Base-by-base conservation (phyloP, 2,329 filamentous ascomycete species). In the Arthrobotrys musiformis region DNA sequence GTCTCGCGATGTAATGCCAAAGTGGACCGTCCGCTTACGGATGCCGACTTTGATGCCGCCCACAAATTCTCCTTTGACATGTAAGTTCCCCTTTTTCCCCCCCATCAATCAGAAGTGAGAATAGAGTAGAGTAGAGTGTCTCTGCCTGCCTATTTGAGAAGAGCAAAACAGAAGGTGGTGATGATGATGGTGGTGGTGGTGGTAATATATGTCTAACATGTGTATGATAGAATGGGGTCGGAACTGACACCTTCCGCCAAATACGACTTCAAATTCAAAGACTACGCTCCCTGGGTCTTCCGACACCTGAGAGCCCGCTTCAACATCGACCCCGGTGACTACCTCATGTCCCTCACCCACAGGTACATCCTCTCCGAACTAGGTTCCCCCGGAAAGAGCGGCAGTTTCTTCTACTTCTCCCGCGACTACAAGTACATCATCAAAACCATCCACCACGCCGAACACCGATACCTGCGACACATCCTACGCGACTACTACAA, bases 251-350 rank as follows among this genome's bases (percentile, higher is more conserved):
- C 95, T 22, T 97, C 94, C 78, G 94, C 95, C 80, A 98, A 99
- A 85, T 99, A 99, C 86, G 95, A 99, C 85, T 99, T 99, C 90
- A 99, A 99, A 85, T 99, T 99, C 88, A 99, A 99, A 86, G 95
- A 99, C 85, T 99, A 99, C 84, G 94, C 94, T n/a, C 95, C 95
- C 70, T 98, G 94, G 94, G 95, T 99, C 74, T 99, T 99, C 85
- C 93, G 95, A 81, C 93, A 93, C 84, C 88, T 99, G 48, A 92
- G 95, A 80, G 87, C 90, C 58, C 91, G 91, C 79, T 99, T 99
- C 86, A 90, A 91, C 81, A 89, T 98, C 68, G 95, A 99, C 82
- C 95, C 95, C 22, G 95, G 94, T 80, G 95, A 99, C 84, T 99
- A 99, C 83, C 89, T 99, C 78, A 96, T 99, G 90, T 99, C 95